phyloP scores from a whole-genome alignment of 2,329 filamentous ascomycete genomes.

The Parastagonospora nodorum region DNA sequence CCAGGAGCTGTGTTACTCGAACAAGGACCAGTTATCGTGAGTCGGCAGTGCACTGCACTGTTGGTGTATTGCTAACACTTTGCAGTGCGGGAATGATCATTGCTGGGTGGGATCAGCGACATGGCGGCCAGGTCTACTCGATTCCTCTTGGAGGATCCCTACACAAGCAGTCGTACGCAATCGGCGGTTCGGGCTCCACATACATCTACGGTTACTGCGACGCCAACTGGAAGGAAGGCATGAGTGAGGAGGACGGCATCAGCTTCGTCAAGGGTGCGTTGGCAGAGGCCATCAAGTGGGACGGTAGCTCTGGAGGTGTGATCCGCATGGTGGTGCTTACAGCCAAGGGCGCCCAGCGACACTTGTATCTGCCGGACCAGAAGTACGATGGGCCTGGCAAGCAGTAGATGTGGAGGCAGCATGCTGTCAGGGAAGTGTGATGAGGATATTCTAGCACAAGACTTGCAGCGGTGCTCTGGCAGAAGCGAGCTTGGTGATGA shows the following conservation, averaged over 20 bases:
- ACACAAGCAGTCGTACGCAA: slow-evolving; percentile 95
- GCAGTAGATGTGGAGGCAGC: slow-evolving; percentile 38
- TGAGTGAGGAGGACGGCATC: slow-evolving; percentile 90
- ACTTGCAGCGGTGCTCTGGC: too few relatives aligned
- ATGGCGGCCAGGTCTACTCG: slow-evolving; percentile 96
- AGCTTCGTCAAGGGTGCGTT: slow-evolving; percentile 91
- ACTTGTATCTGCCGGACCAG: slow-evolving; percentile 89
- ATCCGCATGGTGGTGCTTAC: slow-evolving; percentile 98
- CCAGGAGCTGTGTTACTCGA: slow-evolving; percentile 96
- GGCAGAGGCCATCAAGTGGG: slow-evolving; percentile 97
- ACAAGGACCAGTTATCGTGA: slow-evolving; percentile 91
- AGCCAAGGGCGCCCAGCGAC: slow-evolving; percentile 83
- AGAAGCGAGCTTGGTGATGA: too few relatives aligned
- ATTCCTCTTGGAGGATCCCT: slow-evolving; percentile 95
- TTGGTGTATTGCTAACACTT: slow-evolving; percentile 19
- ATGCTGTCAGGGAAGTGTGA: slow-evolving; percentile 2
- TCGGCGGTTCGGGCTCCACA: slow-evolving; percentile 94
- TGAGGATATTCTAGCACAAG: too few relatives aligned
- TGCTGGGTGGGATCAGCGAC: slow-evolving; percentile 93
- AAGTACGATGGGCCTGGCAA: slow-evolving; percentile 78
- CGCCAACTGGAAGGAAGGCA: slow-evolving; percentile 90
- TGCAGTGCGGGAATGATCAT: slow-evolving; percentile 92
- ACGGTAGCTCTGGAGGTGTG: slow-evolving; percentile 96
- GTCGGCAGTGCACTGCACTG: slow-evolving; percentile 36
- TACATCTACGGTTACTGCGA: slow-evolving; percentile 99